phyloP scores from a whole-genome alignment of 495 filamentous ascomycete species.

The Penicilliopsis zonata region DNA sequence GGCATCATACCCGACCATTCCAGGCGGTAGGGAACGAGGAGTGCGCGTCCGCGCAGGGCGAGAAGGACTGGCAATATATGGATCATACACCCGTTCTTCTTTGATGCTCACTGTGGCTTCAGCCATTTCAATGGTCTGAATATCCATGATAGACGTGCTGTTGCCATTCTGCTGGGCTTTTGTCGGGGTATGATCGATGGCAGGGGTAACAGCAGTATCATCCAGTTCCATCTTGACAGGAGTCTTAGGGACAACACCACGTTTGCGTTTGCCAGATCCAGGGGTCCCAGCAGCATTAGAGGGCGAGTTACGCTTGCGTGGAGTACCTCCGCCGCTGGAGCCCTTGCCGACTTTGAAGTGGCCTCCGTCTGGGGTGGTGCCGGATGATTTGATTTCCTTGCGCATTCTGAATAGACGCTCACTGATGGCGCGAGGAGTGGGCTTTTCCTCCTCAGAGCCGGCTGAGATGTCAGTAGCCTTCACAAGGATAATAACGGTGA shows the following conservation, averaged over 20 bases:
- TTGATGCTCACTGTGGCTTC: not conserved
- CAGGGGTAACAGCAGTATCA: not conserved
- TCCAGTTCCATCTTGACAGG: not conserved
- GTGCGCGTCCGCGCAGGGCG: conserved; percentile 3
- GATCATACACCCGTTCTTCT: not conserved
- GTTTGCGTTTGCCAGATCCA: not conserved
- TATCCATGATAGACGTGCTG: not conserved
- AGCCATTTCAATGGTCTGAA: not conserved
- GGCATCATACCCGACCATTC: conserved; percentile 3
- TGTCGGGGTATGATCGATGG: too few relatives aligned
- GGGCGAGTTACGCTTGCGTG: conserved; percentile 5
- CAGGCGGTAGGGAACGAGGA: conserved; percentile 3
- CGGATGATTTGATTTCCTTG: not conserved
- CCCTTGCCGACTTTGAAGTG: conserved; percentile 11
- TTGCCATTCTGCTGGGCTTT: not conserved
- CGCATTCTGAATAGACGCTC: conserved; percentile 36
- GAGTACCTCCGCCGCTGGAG: conserved; percentile 3
- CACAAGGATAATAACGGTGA: not conserved
- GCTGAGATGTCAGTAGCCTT: conserved; percentile 8
- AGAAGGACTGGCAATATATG: not conserved
- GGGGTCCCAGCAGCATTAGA: not conserved
- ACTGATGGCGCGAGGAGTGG: conserved; percentile 36
- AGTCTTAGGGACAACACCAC: not conserved
- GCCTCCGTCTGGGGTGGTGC: conserved; percentile 1
- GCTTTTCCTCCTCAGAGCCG: conserved; percentile 10